Evolutionary conservation across 805 yeast genomes (phyloP), one percentile per base, ranked within the genome.

Genomic region (Zygoascus biomembranicola): DNA sequence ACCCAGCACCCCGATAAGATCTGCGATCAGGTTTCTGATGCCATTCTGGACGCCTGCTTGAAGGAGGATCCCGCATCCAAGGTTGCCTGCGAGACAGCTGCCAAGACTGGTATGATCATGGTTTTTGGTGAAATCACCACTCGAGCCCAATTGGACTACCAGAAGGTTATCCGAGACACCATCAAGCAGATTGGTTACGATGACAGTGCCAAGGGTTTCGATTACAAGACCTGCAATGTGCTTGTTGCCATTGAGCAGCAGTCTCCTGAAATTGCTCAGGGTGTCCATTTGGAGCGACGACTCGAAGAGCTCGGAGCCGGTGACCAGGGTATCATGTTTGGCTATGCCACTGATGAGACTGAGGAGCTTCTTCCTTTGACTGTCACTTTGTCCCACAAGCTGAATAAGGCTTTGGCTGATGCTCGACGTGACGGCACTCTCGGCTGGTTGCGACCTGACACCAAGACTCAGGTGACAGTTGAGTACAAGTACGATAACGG

Each of bases 321-420:
- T 84, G 99, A 94, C 79, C 99, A 94, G 78, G 99, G 99, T 85
- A 94, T 94, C 73, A 94, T 94, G 99, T 94, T 94, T 72, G 99
- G 99, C 76, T 94, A 94, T 75, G 99, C 99, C 66, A 85, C 98
- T 59, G 97, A 94, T 69, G 99, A 94, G 80, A 90, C 99, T 66
- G 96, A 92, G 71, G 98, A 94, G 80, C 84, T 87, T 73, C 79
- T 94, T 67, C 99, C 99, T 67, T 82, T 94, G 77, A 94, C 99
- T 65, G 82, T 94, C 60, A 75, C 94, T 65, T 82, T 94, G 70
- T 84, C 98, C 57, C 99, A 94, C 81, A 88, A 89, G 77, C 84
- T 94, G 73, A 94, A 94, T 80, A 87, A 87, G 73, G 97, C 95
- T 57, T 81, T 94, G 76, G 97, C 99, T 59, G 88, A 81, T 66